phyloP scores from a whole-genome alignment of 2,329 filamentous ascomycete genomes.

The Paecilomyces sp. region DNA sequence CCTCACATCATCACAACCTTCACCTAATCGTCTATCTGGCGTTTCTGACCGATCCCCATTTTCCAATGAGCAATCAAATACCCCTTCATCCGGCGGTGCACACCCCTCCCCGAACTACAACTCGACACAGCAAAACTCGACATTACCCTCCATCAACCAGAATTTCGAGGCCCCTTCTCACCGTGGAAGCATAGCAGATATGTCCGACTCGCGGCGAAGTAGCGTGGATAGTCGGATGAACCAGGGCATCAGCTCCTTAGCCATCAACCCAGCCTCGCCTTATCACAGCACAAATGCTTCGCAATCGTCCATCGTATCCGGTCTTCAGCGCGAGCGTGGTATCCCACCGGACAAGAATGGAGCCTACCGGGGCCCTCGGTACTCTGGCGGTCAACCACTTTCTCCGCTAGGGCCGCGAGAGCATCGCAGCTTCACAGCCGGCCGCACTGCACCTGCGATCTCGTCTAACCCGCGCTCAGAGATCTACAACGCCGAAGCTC shows the following conservation, averaged over 20 bases:
- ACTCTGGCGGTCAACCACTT: slow-evolving; percentile 31
- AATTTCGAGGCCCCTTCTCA: slow-evolving; percentile 47
- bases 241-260: slow-evolving; percentile 41
- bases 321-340: slow-evolving; percentile 35
- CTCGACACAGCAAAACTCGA: slow-evolving; percentile 31
- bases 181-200: slow-evolving; percentile 33
- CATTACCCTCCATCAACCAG: slow-evolving; percentile 53
- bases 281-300: slow-evolving; percentile 42
- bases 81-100: slow-evolving; percentile 29
- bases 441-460: slow-evolving; percentile 43
- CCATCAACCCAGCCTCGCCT: slow-evolving; percentile 40
- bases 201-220: slow-evolving; percentile 41
- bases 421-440: slow-evolving; percentile 35
- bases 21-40: slow-evolving; percentile 34
- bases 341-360: slow-evolving; percentile 31
- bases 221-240: slow-evolving; percentile 45
- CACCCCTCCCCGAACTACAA: slow-evolving; percentile 33
- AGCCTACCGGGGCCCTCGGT: slow-evolving; percentile 33
- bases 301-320: slow-evolving; percentile 38
- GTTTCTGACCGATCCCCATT: slow-evolving; percentile 36
- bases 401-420: slow-evolving; percentile 36
- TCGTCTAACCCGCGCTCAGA: slow-evolving; percentile 43
- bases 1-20: slow-evolving; percentile 38
- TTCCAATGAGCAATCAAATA: slow-evolving; percentile 30
- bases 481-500: slow-evolving; percentile 44